These are phyloP conservation scores for Vanilla planifolia DNA, from an alignment of 106 monocot genomes.

Conservation along the genomic window DNA sequence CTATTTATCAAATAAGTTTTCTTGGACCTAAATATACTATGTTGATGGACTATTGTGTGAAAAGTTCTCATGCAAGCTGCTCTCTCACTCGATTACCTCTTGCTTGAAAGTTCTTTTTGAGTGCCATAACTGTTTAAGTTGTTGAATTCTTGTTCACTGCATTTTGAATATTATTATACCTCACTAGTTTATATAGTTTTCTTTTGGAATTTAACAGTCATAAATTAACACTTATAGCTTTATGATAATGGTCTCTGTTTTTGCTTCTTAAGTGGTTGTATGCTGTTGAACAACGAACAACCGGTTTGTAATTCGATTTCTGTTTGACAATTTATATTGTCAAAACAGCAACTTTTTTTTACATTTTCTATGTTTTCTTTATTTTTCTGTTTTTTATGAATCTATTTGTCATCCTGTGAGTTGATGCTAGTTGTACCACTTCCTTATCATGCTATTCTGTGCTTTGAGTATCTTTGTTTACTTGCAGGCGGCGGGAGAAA, in stretches of 20 bases:
- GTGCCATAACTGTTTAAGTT: not conserved
- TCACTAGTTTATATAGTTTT: no score
- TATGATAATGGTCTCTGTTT: no score
- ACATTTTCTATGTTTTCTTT: not conserved
- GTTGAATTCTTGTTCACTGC: no score
- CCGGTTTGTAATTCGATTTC: no score
- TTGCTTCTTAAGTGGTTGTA: no score
- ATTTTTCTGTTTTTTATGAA: not conserved
- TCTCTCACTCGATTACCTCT: not conserved
- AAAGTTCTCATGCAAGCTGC: not conserved
- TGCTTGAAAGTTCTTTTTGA: not conserved
- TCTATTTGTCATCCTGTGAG: not conserved
- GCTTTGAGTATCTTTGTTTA: not conserved
- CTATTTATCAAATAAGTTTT: no score
- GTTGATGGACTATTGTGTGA: no score
- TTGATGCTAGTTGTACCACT: not conserved
- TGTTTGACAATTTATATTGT: no score
- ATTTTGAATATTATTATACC: not conserved
- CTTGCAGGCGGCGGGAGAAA: conserved; percentile 58
- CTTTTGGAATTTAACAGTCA: no score
- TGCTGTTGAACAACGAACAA: no score
- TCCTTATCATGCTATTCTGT: not conserved
- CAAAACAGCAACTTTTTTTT: not conserved
- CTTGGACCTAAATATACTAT: no score
- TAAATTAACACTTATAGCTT: no score